phyloP scores from a whole-genome alignment of 352 stramenopile genomes.

The Pythium vanterpoolii region DNA sequence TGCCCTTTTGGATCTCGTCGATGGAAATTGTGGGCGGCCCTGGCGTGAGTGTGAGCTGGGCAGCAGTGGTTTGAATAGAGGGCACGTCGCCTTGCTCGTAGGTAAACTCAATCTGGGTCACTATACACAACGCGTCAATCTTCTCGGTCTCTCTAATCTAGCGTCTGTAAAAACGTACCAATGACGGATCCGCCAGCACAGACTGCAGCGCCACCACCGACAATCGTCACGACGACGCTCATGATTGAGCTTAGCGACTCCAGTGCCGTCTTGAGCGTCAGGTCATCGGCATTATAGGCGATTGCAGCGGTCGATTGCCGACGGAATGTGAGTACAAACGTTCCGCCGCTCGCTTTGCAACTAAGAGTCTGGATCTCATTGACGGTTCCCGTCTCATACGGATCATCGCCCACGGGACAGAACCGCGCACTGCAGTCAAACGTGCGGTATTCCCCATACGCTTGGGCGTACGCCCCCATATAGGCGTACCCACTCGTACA shows the following conservation, averaged over 20 bases:
- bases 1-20: constrained; percentile 44
- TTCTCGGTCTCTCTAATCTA: neutral
- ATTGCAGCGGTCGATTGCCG: constrained; percentile 57
- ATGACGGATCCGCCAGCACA: constrained; percentile 37
- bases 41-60: constrained; percentile 38
- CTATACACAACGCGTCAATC: constrained; percentile 17
- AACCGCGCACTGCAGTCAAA: constrained; percentile 78
- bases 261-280: constrained; percentile 46
- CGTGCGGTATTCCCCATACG: constrained; percentile 45
- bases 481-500: constrained; percentile 52
- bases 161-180: constrained; percentile 27
- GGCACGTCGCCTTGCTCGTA: constrained; percentile 66
- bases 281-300: constrained; percentile 34
- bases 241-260: constrained; percentile 52
- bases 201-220: constrained; percentile 21
- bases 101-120: constrained; percentile 60
- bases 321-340: constrained; percentile 73
- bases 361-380: constrained; percentile 69
- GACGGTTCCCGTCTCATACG: constrained; percentile 56
- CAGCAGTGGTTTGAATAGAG: constrained; percentile 31
- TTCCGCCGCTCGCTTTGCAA: constrained; percentile 47
- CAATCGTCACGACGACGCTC: constrained; percentile 55
- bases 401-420: constrained; percentile 88
- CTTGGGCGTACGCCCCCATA: constrained; percentile 60
- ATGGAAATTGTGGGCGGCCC: constrained; percentile 23